Conservation (phyloP, 1,284 basidiomycete genomes). For the Cutaneotrichosporon sp. region DNA sequence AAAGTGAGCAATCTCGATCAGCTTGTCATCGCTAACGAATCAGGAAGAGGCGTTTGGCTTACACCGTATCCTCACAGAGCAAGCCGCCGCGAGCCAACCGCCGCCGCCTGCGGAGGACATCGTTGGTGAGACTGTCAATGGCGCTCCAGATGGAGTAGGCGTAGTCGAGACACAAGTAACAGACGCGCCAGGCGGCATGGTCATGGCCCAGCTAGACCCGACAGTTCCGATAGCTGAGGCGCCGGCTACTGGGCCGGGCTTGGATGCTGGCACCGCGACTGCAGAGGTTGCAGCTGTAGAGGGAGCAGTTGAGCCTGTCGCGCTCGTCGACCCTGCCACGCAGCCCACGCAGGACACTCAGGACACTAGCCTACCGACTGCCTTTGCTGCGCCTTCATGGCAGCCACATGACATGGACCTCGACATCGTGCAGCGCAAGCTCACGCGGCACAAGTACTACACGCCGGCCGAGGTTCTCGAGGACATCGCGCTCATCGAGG, state of each 20-base stretch:
- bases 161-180: conserved; percentile 12
- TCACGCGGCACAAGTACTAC: conserved; percentile 84
- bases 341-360: conserved; percentile 3
- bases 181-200: conserved; percentile 1
- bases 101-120: neutral
- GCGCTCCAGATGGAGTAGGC: neutral
- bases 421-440: conserved; percentile 81
- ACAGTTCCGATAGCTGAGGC: neutral
- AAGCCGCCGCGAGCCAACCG: conserved; percentile 23
- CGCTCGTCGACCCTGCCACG: neutral
- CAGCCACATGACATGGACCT: conserved; percentile 74
- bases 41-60: conserved; percentile 33
- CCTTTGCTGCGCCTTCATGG: conserved; percentile 26
- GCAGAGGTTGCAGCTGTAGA: neutral
- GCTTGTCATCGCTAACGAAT: neutral
- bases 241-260: neutral
- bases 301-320: neutral
- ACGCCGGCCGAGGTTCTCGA: conserved; percentile 83
- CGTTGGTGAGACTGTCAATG: conserved; percentile 10
- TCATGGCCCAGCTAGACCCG: conserved; percentile 9
- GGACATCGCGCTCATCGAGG: conserved; percentile 83
- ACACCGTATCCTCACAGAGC: conserved; percentile 21
- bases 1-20: conserved; percentile 56
- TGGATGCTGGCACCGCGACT: neutral
- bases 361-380: neutral